Evolutionary conservation across 163 green algal genomes (phyloP).

Genomic region (Chlamydomonas reinhardtii): DNA sequence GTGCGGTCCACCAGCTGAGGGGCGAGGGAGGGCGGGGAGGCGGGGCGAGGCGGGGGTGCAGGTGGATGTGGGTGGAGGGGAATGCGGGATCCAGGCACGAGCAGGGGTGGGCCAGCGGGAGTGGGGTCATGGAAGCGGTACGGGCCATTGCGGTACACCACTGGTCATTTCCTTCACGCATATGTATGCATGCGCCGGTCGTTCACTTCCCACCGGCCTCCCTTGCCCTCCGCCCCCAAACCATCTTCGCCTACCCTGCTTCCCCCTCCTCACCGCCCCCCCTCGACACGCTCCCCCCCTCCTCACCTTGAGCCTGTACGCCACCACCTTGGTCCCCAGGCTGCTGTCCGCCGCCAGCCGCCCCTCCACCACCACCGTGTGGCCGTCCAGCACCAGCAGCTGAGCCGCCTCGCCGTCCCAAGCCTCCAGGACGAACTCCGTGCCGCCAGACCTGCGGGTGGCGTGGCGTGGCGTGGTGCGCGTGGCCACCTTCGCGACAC

Average conservation of each 20-base stretch:
- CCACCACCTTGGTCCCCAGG: slow-evolving; percentile 11
- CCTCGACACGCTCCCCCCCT: no score
- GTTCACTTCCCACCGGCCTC: no score
- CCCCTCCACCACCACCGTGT: neutral
- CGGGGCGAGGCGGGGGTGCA: neutral
- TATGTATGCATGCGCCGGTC: no score
- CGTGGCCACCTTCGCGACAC: no score
- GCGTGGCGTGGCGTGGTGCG: no score
- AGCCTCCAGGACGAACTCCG: slow-evolving; percentile 11
- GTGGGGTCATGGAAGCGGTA: no score
- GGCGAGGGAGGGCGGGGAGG: neutral
- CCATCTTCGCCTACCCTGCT: neutral
- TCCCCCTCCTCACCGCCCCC: neutral
- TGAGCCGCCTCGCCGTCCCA: neutral
- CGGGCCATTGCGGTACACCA: no score
- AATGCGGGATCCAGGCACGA: no score
- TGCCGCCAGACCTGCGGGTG: neutral
- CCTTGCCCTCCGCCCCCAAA: no score
- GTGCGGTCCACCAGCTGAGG: slow-evolving; percentile 22
- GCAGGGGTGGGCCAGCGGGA: no score
- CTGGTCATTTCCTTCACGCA: no score
- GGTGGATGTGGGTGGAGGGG: neutral
- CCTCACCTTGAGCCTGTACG: slow-evolving; percentile 16
- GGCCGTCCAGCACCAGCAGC: neutral
- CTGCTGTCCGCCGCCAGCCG: neutral